These are phyloP conservation scores for Candida germanica DNA, from an alignment of 805 yeast species.

Conservation along the genomic window DNA sequence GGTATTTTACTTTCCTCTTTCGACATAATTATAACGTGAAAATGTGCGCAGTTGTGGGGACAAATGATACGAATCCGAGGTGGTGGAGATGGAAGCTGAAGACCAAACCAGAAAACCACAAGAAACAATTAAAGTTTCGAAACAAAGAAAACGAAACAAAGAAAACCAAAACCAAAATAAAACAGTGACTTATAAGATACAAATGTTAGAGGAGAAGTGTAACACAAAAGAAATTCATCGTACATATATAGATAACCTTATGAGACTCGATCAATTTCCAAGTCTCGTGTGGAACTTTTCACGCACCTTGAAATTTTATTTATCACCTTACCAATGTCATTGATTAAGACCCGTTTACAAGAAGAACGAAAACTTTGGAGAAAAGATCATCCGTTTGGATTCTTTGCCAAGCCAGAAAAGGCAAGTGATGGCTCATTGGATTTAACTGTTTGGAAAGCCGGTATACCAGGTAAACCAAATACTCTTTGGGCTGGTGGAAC, in stretches of 20 bases:
- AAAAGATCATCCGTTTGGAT: constrained; percentile 97
- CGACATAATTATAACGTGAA: constrained; percentile 4
- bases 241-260: no score
- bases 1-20: constrained; percentile 3
- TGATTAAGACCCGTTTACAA: constrained; percentile 80
- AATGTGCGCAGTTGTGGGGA: constrained; percentile 5
- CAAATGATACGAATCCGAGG: not conserved
- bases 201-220: no score
- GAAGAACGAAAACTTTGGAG: constrained; percentile 98
- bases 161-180: no score
- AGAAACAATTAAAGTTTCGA: no score
- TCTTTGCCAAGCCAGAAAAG: constrained; percentile 86
- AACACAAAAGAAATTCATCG: no score
- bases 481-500: constrained; percentile 91
- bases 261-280: no score
- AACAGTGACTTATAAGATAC: no score
- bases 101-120: no score
- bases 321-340: constrained; percentile 44
- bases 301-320: no score
- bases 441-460: constrained; percentile 86
- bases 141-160: no score
- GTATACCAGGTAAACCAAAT: constrained; percentile 87
- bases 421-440: constrained; percentile 80
- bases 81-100: not conserved
- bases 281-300: no score